Conservation (phyloP, 192 early-diverging fungal genomes). For the Mortierella alpina region DNA sequence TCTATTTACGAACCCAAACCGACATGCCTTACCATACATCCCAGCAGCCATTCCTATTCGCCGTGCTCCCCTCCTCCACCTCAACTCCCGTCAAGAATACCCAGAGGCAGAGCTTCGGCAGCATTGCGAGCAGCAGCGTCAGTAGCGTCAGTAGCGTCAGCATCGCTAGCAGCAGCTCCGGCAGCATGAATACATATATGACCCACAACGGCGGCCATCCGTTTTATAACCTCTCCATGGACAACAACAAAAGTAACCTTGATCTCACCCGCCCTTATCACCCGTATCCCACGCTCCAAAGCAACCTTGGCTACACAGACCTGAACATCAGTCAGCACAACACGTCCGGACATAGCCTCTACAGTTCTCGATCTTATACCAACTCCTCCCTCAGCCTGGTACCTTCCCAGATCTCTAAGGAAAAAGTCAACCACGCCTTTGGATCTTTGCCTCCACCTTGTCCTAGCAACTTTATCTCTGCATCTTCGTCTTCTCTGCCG, state of each 20-base stretch:
- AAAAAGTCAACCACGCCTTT: constrained; percentile 38
- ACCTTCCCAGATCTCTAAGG: constrained; percentile 24
- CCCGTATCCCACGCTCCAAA: constrained; percentile 22
- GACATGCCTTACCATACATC: constrained; percentile 27
- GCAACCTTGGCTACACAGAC: constrained; percentile 16
- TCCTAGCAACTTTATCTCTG: constrained; percentile 23
- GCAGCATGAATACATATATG: neutral
- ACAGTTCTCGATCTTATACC: constrained; percentile 24
- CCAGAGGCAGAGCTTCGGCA: constrained; percentile 13
- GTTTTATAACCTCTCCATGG: constrained; percentile 45
- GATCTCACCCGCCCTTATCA: constrained; percentile 29
- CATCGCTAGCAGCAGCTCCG: constrained; percentile 2
- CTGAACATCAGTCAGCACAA: constrained; percentile 20
- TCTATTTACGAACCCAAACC: neutral
- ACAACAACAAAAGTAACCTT: constrained; percentile 40
- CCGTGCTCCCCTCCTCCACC: constrained; percentile 33
- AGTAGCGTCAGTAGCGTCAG: constrained; percentile 19
- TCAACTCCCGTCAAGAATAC: neutral
- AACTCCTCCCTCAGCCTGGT: constrained; percentile 24
- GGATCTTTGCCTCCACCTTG: constrained; percentile 42
- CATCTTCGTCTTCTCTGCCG: constrained; percentile 35
- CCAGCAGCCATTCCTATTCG: constrained; percentile 32
- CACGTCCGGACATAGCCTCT: constrained; percentile 20
- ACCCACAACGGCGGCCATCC: constrained; percentile 4
- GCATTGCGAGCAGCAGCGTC: constrained; percentile 6